Conservation (phyloP, 108 stramenopile species). For the Seminavis robusta region DNA sequence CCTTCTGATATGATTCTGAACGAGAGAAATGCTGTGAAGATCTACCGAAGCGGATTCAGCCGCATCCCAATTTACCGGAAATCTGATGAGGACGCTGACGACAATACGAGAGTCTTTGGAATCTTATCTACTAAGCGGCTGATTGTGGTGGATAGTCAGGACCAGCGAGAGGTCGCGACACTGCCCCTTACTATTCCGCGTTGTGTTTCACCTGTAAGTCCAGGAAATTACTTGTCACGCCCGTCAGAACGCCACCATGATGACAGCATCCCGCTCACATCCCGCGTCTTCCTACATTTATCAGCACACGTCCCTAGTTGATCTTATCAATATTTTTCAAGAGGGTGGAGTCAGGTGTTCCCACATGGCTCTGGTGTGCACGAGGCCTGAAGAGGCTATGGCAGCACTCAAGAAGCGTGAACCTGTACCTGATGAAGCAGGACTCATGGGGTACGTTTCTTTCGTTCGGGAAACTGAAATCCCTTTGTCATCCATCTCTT, state of each 20-base stretch:
- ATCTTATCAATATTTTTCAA: conserved; percentile 75
- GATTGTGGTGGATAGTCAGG: conserved; percentile 58
- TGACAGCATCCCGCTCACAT: no score
- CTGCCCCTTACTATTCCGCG: conserved; percentile 54
- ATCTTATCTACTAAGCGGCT: conserved; percentile 57
- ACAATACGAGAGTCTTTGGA: conserved; percentile 40
- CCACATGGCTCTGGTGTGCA: conserved; percentile 77
- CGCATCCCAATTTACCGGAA: conserved; percentile 63
- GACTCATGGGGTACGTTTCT: conserved; percentile 53
- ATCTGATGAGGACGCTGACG: conserved; percentile 18
- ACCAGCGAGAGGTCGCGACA: conserved; percentile 46
- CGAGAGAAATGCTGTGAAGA: conserved; percentile 47
- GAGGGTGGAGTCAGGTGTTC: conserved; percentile 43
- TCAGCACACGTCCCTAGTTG: conserved; percentile 71
- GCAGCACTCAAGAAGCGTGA: conserved; percentile 41
- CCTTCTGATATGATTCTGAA: conserved; percentile 53
- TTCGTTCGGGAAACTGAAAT: background rate
- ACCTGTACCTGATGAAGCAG: conserved; percentile 51
- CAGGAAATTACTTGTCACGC: no score
- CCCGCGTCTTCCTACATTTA: no score
- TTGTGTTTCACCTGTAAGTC: conserved; percentile 62
- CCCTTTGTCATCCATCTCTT: background rate
- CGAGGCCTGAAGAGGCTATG: conserved; percentile 43
- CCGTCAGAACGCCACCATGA: no score
- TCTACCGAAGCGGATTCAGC: conserved; percentile 64